Conservation (phyloP, 1,284 basidiomycete species). For the Ceratobasidium theobromae region DNA sequence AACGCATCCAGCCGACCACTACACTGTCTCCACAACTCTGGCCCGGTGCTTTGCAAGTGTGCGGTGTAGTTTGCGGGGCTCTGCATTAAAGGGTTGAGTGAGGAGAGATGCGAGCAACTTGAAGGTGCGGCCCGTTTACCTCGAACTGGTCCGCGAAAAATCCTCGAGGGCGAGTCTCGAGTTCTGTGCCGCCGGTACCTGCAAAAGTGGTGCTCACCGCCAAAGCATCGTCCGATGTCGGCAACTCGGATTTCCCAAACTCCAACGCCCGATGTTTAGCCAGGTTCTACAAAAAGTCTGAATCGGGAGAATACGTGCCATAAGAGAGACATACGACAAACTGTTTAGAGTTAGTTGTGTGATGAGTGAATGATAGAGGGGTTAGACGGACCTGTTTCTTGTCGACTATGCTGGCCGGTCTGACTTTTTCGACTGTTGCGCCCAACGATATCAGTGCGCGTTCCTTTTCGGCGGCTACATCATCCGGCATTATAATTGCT, state of each 20-base stretch:
- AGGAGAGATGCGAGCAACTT: neutral
- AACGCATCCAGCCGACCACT: constrained; percentile 83
- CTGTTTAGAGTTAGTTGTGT: constrained; percentile 40
- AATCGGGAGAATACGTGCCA: neutral
- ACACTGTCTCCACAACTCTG: constrained; percentile 94
- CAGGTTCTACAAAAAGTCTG: constrained; percentile 62
- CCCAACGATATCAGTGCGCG: constrained; percentile 83
- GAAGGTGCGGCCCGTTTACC: constrained; percentile 48
- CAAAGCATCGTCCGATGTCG: constrained; percentile 46
- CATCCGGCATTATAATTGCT: constrained; percentile 93
- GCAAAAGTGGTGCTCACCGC: constrained; percentile 29
- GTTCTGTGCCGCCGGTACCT: neutral
- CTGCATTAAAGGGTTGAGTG: too few species aligned
- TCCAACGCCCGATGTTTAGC: constrained; percentile 72
- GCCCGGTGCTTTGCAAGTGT: constrained; percentile 88
- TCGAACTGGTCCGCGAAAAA: constrained; percentile 97
- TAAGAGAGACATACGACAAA: constrained; percentile 53
- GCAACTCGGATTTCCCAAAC: constrained; percentile 59
- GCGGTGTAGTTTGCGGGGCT: constrained; percentile 89
- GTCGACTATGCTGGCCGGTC: constrained; percentile 89
- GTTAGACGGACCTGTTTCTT: constrained; percentile 78
- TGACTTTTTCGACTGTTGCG: constrained; percentile 81
- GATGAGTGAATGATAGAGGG: neutral
- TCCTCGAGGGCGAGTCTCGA: constrained; percentile 56
- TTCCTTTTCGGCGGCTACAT: constrained; percentile 90